Evolutionary conservation across 345 rosid species (phyloP).

Genomic region (Eucalyptus erythrocorys): DNA sequence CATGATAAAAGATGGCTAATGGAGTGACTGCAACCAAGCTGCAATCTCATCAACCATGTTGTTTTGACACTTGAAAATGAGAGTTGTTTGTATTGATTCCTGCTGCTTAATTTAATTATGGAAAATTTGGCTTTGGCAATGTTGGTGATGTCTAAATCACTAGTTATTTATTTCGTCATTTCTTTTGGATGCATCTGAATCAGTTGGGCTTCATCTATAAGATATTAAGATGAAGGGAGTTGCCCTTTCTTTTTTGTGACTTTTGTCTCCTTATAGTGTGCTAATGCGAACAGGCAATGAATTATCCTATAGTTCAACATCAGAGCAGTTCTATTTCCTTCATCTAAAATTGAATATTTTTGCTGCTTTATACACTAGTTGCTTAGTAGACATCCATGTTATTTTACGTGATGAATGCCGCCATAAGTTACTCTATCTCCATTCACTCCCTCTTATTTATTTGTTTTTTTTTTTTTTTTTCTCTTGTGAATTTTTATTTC

Average conservation of each 20-base stretch:
- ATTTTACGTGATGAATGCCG: background rate
- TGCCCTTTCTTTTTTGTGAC: background rate
- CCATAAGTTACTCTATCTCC: background rate
- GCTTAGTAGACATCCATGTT: background rate
- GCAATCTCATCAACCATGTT: background rate
- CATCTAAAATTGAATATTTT: background rate
- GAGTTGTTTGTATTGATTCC: background rate
- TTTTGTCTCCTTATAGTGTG: background rate
- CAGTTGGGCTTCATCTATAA: background rate
- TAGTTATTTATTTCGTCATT: background rate
- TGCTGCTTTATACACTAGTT: background rate
- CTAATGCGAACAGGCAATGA: background rate
- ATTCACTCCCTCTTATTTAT: background rate
- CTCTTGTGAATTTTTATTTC: background rate
- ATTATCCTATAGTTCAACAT: background rate
- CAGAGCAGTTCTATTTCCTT: background rate
- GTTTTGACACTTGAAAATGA: background rate
- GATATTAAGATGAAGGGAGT: background rate
- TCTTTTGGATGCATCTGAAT: background rate
- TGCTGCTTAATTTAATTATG: background rate
- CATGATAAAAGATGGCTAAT: background rate
- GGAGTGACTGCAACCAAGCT: background rate
- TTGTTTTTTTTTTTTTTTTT: background rate
- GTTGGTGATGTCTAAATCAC: background rate
- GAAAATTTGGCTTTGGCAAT: background rate